Evolutionary conservation across 495 filamentous ascomycete species (phyloP), one percentile per base, ranked within the genome.

Genomic region (Zalerion maritima): DNA sequence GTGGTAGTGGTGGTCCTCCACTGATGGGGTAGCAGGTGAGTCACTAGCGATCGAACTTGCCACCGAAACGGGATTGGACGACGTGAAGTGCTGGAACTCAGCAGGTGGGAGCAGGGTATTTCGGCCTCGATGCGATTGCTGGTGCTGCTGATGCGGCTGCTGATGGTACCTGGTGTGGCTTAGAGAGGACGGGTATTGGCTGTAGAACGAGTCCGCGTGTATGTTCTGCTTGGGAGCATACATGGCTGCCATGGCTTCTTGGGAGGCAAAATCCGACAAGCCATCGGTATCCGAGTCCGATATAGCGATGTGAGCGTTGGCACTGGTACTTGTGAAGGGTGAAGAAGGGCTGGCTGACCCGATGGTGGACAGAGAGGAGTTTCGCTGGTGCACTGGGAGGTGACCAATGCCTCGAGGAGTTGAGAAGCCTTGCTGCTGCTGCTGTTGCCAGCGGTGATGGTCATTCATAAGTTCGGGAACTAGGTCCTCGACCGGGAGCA

Each of bases 351-450:
- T 58, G 26, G 63, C 51, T 1, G 67, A 71, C n/a, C 61, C 66
- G 28, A 69, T 32, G 2, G 68, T 69, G 0, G 67, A 71, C 21
- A 62, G 51, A 14, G 66, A 70, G 6, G 62, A 62, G 38, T 69
- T 64, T 33, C 67, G 62, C 25, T 64, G 53, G 38, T 71, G 64
- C n/a, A n/a, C n/a, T n/a, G n/a, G n/a, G n/a, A n/a, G n/a, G n/a
- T n/a, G n/a, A n/a, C n/a, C n/a, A n/a, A n/a, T n/a, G n/a, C n/a
- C n/a, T n/a, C n/a, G n/a, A n/a, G n/a, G n/a, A n/a, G n/a, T n/a
- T n/a, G n/a, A n/a, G n/a, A n/a, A n/a, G n/a, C n/a, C n/a, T n/a
- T n/a, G n/a, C n/a, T n/a, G n/a, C n/a, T n/a, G n/a, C n/a, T n/a
- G n/a, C n/a, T n/a, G n/a, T n/a, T n/a, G n/a, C n/a, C n/a, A n/a